Conservation (phyloP, 331 rosid species). For the Acacia concinna region DNA sequence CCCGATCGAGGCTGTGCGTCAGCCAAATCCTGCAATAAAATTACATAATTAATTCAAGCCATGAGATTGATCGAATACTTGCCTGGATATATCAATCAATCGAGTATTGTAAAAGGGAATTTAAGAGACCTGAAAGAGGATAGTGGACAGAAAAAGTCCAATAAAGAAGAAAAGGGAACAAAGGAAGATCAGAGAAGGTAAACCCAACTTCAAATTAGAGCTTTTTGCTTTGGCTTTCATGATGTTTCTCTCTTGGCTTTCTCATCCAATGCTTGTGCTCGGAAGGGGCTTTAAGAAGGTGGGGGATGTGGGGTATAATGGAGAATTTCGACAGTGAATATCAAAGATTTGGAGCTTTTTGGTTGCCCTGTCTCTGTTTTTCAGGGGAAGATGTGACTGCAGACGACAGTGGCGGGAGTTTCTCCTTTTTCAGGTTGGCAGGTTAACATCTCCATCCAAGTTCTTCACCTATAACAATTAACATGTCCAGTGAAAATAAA, state of each 20-base stretch:
- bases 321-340: not conserved
- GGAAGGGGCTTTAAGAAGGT: not conserved
- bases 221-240: slow-evolving; percentile 39
- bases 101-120: not conserved
- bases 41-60: not conserved
- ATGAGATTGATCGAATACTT: not conserved
- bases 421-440: not conserved
- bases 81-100: not conserved
- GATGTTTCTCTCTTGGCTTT: not conserved
- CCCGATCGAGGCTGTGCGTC: slow-evolving; percentile 6
- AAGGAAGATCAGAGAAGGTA: slow-evolving; percentile 24
- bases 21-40: slow-evolving; percentile 33
- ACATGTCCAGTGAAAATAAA: too few relatives aligned
- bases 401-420: slow-evolving; percentile 28
- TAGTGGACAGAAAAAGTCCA: slow-evolving; percentile 27
- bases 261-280: not conserved
- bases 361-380: slow-evolving; percentile 24
- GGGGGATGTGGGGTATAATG: not conserved
- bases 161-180: slow-evolving; percentile 33
- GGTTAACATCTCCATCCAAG: not conserved
- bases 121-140: slow-evolving; percentile 40
- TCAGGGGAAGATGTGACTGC: slow-evolving; percentile 7
- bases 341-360: slow-evolving; percentile 3
- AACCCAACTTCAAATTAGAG: slow-evolving; percentile 31
- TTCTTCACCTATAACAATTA: not conserved